Evolutionary conservation across 2,329 filamentous ascomycete genomes (phyloP).

Genomic region (Septoria petroselini): DNA sequence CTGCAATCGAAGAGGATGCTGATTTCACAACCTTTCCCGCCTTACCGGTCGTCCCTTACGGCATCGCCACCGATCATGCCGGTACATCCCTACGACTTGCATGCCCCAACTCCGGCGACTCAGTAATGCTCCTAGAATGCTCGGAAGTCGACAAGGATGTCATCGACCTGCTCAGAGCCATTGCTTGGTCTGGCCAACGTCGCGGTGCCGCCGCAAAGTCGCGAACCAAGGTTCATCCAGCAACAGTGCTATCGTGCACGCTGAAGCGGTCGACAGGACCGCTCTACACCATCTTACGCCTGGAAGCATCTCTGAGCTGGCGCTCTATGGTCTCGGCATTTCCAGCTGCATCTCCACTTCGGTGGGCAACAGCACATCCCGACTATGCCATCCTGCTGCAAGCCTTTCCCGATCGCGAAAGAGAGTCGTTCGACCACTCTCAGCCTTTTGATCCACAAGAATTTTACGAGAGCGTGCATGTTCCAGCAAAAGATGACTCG

Average conservation of each 20-base stretch:
- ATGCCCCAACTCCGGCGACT: conserved; percentile 16
- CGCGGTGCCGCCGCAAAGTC: conserved; percentile 5
- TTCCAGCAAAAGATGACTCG: conserved; percentile 49
- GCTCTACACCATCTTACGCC: conserved; percentile 29
- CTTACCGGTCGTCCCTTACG: conserved; percentile 23
- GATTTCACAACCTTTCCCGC: conserved; percentile 24
- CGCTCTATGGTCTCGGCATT: conserved; percentile 35
- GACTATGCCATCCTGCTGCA: conserved; percentile 31
- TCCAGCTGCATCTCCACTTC: conserved; percentile 26
- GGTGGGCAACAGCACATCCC: conserved; percentile 26
- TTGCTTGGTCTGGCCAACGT: conserved; percentile 22
- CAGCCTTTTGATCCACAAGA: conserved; percentile 49
- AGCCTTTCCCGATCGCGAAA: conserved; percentile 27
- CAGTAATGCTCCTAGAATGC: conserved; percentile 30
- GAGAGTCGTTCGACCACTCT: conserved; percentile 25
- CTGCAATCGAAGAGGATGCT: conserved; percentile 24
- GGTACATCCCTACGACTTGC: conserved; percentile 26
- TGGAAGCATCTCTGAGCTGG: conserved; percentile 33
- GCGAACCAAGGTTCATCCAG: conserved; percentile 20
- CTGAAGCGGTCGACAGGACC: conserved; percentile 29
- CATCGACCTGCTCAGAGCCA: conserved; percentile 20
- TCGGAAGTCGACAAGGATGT: conserved; percentile 18
- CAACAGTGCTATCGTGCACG: conserved; percentile 24
- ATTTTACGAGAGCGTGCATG: conserved; percentile 69
- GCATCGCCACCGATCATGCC: conserved; percentile 21